A percentile compares a stretch with the other conserved stretches of the same genome.
phyloP scores from a whole-genome alignment of 768 basidiomycete species.

The Hericium alpestre region DNA sequence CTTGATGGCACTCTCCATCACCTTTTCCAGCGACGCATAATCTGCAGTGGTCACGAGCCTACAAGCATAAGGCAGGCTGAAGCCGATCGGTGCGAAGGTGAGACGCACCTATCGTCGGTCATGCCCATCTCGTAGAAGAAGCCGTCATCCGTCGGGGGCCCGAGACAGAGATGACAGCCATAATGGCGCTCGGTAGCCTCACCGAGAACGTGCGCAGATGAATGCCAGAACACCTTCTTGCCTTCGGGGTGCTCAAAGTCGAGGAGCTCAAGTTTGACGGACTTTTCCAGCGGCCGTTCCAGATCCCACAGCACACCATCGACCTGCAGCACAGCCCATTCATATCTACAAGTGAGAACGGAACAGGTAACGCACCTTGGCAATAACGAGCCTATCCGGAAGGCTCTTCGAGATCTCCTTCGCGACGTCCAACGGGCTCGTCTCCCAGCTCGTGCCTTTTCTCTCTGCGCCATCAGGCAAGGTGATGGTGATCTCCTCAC shows the following conservation, averaged over 20 bases:
- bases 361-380: constrained; percentile 51
- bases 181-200: constrained; percentile 95
- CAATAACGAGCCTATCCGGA: constrained; percentile 83
- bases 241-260: constrained; percentile 93
- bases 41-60: constrained; percentile 75
- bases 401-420: constrained; percentile 79
- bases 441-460: constrained; percentile 87
- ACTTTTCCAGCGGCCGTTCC: constrained; percentile 83
- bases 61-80: not conserved
- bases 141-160: constrained; percentile 93
- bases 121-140: constrained; percentile 99
- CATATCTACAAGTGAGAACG: constrained; percentile 3
- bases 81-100: not conserved
- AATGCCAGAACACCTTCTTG: constrained; percentile 99
- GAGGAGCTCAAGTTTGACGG: constrained; percentile 71
- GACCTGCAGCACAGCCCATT: constrained; percentile 36
- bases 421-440: constrained; percentile 84
- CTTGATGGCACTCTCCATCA: constrained; percentile 82
- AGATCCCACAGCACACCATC: constrained; percentile 88
- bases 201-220: constrained; percentile 94
- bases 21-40: constrained; percentile 81
- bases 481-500: constrained; percentile 74
- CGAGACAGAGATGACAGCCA: constrained; percentile 93
- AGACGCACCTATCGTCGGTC: constrained; percentile 48
- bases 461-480: constrained; percentile 80